phyloP scores from a whole-genome alignment of 2,329 filamentous ascomycete species.

The Ascochyta rabiei region DNA sequence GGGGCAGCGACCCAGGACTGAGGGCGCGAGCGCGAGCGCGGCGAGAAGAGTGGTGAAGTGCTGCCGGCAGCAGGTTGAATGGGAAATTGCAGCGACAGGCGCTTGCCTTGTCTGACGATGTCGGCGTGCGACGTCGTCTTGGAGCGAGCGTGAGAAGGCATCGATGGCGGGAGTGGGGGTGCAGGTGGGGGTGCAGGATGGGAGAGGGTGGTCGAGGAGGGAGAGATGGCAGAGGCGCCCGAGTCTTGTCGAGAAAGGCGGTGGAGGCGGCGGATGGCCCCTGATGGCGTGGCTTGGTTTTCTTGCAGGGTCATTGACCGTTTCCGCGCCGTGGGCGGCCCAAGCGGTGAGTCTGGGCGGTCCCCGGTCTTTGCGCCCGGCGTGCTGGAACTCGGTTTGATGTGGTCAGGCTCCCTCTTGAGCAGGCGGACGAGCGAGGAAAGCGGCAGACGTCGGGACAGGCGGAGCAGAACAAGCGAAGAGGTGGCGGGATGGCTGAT shows the following conservation, averaged over 20 bases:
- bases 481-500: constrained; percentile 36
- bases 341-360: constrained; percentile 33
- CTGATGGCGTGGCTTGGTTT: constrained; percentile 30
- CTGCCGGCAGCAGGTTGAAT: constrained; percentile 49
- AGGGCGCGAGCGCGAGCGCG: constrained; percentile 45
- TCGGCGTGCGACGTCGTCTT: constrained; percentile 44
- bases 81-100: constrained; percentile 57
- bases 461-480: constrained; percentile 44
- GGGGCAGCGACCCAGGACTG: constrained; percentile 47
- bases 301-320: constrained; percentile 35
- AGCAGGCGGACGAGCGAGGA: constrained; percentile 29
- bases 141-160: constrained; percentile 42
- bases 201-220: constrained; percentile 25
- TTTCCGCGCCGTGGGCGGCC: constrained; percentile 19
- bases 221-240: constrained; percentile 19
- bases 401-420: constrained; percentile 28
- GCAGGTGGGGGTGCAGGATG: background rate
- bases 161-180: constrained; percentile 17
- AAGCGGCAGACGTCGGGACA: constrained; percentile 40
- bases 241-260: constrained; percentile 20
- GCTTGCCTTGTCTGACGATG: constrained; percentile 48
- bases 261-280: constrained; percentile 18
- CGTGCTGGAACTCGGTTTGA: constrained; percentile 29
- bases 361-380: constrained; percentile 30
- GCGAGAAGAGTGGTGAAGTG: constrained; percentile 40